phyloP scores from a whole-genome alignment of 352 stramenopile species.

The Saprolegnia parasitica region DNA sequence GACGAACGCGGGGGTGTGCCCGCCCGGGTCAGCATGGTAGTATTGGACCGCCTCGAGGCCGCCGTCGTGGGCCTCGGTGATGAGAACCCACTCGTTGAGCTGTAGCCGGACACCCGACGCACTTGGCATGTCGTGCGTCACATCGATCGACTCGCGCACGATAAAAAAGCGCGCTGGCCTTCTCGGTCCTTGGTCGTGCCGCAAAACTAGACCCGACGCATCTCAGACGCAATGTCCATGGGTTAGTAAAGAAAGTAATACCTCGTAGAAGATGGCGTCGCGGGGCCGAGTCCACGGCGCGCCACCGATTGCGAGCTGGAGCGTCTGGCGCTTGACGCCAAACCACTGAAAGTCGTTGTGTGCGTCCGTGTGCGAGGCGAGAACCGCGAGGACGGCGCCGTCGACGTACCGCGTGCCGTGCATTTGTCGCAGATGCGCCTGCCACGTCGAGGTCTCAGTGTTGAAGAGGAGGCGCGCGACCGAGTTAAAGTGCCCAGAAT shows the following conservation, averaged over 20 bases:
- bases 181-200: slow-evolving; percentile 26
- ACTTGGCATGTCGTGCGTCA: background rate
- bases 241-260: no score
- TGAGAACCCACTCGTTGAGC: slow-evolving; percentile 19
- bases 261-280: slow-evolving; percentile 13
- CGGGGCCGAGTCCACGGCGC: background rate
- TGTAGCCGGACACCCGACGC: background rate
- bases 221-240: background rate
- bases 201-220: slow-evolving; percentile 12
- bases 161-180: slow-evolving; percentile 22
- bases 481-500: background rate
- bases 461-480: slow-evolving; percentile 20
- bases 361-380: slow-evolving; percentile 1
- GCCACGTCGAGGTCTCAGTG: background rate
- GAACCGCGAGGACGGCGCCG: slow-evolving; percentile 11
- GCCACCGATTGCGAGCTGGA: slow-evolving; percentile 4
- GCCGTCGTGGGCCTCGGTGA: slow-evolving; percentile 18
- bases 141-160: background rate
- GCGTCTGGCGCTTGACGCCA: slow-evolving; percentile 19
- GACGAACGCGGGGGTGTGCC: slow-evolving; percentile 17
- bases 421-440: background rate
- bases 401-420: slow-evolving; percentile 3
- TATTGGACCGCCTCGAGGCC: slow-evolving; percentile 17
- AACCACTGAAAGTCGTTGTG: slow-evolving; percentile 26
- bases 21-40: slow-evolving; percentile 21